Conservation (phyloP, 176 grass and related monocot species). For the Lolium perenne region DNA sequence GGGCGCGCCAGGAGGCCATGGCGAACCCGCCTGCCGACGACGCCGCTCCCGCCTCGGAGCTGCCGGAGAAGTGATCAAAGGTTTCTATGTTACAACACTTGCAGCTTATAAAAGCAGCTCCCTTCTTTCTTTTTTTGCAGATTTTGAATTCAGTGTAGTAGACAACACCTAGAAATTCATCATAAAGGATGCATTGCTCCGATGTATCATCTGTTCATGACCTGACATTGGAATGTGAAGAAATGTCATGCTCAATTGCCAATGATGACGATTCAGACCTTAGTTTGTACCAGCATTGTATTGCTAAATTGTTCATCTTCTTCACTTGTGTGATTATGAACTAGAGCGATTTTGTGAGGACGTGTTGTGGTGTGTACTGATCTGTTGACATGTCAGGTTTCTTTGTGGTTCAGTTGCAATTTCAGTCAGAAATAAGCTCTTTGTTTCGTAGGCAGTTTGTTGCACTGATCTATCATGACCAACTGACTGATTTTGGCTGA, state of each 20-base stretch:
- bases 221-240: neutral
- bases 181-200: constrained; percentile 27
- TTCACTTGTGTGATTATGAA: neutral
- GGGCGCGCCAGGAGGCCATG: constrained; percentile 52
- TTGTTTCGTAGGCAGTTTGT: too few species aligned
- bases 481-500: neutral
- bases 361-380: neutral
- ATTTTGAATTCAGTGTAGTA: constrained; percentile 5
- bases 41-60: neutral
- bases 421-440: too few species aligned
- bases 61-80: constrained; percentile 32
- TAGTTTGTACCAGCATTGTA: neutral
- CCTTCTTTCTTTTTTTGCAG: neutral
- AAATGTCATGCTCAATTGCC: neutral
- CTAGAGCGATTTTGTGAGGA: neutral
- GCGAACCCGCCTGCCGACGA: constrained; percentile 24
- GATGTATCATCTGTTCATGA: constrained; percentile 34
- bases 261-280: neutral
- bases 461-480: too few species aligned
- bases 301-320: neutral
- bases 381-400: too few species aligned
- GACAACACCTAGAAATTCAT: neutral
- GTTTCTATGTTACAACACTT: neutral
- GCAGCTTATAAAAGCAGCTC: neutral
- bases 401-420: too few species aligned